Evolutionary conservation across 2,329 filamentous ascomycete species (phyloP), one percentile per base, ranked within the genome.

Genomic region (Paraphaeosphaeria sporulosa): DNA sequence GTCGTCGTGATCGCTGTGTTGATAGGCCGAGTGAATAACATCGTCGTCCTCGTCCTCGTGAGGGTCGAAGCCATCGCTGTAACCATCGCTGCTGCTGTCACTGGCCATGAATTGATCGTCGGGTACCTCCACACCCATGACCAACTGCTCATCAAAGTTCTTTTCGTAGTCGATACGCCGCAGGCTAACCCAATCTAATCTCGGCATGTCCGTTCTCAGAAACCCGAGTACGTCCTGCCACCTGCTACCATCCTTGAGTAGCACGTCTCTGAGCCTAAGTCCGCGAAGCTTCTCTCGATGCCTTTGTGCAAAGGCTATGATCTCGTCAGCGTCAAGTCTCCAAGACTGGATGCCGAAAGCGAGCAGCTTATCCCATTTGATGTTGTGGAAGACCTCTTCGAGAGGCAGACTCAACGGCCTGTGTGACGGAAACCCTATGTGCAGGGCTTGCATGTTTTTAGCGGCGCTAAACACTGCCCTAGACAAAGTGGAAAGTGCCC

Each of bases 341-440:
- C 89, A 90, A 15, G 86, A 84, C 64, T 89, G 87, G 23, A 91
- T 84, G 1, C 88, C 88, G 57, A 90, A 85, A 1, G 87, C 86
- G 36, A 86, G 81, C 5, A 91, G 78, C 36, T 84, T 85, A 15
- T 85, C 82, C 86, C 87, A 90, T 46, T 81, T 81, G 8, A 88
- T 81, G 58, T 85, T 78, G 67, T 90, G 87, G 69, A 91, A 90
- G 25, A 90, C 80, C 6, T 84, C 81, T 60, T 89, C 85, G 2
- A 90, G 80, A 5, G 81, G 80, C 21, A 90, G 72, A 23, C 82
- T 83, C 2, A 90, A 75, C 0, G 87, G 87, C 19, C 80, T 72
- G 58, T 85, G 81, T 7, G 84, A 82, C 0, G 86, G 85, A 64
- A 90, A 90, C 3, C 88, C 87, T 36, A 91, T 81, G 66, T 90